A percentile compares a stretch with the other conserved stretches of the same genome.
Conservation (phyloP, 495 filamentous ascomycete genomes). For the Aspergillus cristatus region DNA sequence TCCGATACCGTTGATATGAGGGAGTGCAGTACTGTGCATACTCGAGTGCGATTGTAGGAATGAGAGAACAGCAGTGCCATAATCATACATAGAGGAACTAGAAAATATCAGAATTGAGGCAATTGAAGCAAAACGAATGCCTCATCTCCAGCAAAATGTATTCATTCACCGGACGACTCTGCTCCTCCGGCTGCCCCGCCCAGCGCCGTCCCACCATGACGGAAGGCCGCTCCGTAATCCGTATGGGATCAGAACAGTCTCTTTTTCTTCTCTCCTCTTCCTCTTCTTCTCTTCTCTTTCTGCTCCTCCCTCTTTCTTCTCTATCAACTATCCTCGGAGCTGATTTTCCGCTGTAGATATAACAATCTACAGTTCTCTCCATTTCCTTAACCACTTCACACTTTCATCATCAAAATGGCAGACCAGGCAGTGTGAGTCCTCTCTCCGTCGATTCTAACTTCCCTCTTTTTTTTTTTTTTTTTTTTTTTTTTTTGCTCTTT, state of each 20-base stretch:
- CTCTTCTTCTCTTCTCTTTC: constrained; percentile 10
- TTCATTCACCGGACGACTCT: constrained; percentile 31
- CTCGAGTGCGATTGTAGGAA: neutral
- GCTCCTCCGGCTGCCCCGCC: constrained; percentile 28
- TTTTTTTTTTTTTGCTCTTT: too few species aligned
- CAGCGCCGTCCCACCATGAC: constrained; percentile 32
- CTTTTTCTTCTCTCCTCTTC: constrained; percentile 6
- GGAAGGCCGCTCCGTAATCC: constrained; percentile 39
- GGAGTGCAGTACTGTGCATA: too few species aligned
- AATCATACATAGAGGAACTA: neutral
- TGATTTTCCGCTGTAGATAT: constrained; percentile 10
- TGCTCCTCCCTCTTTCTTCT: constrained; percentile 9
- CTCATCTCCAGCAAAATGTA: too few species aligned
- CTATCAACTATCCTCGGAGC: constrained; percentile 6
- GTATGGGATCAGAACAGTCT: constrained; percentile 6
- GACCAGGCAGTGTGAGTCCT: constrained; percentile 7
- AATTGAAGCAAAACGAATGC: too few species aligned
- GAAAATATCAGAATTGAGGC: too few species aligned
- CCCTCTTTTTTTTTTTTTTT: too few species aligned
- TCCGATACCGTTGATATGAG: constrained; percentile 4
- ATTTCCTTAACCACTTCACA: too few species aligned
- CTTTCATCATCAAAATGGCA: constrained; percentile 25
- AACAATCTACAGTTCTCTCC: neutral
- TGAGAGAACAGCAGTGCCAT: too few species aligned
- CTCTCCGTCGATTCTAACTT: too few species aligned